These are phyloP conservation scores for Gossypium armourianum DNA, from an alignment of 441 rosid species.

Conservation along the genomic window DNA sequence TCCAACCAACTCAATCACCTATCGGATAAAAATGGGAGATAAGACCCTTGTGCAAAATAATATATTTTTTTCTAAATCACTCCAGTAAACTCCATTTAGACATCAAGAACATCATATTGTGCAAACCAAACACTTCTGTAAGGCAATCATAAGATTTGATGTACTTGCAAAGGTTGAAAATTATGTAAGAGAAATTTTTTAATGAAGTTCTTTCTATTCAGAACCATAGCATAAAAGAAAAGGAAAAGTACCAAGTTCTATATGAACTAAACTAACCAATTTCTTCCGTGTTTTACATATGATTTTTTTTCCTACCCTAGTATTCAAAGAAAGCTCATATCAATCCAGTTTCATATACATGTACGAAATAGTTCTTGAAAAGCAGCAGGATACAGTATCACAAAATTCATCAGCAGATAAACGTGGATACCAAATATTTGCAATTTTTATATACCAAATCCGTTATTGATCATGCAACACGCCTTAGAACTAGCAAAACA, in stretches of 20 bases:
- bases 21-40: background rate
- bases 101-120: background rate
- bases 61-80: background rate
- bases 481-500: too few relatives aligned
- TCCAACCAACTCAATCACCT: slow-evolving; percentile 19
- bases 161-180: background rate
- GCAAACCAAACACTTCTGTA: background rate
- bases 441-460: too few relatives aligned
- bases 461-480: too few relatives aligned
- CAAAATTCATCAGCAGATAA: too few relatives aligned
- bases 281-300: background rate
- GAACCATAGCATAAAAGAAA: background rate
- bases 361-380: background rate
- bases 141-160: background rate
- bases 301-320: background rate
- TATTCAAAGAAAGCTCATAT: background rate
- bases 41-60: slow-evolving; percentile 3
- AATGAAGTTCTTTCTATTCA: background rate
- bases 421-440: too few relatives aligned
- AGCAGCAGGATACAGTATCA: too few relatives aligned
- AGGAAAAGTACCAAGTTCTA: too few relatives aligned
- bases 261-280: background rate
- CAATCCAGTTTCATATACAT: background rate
- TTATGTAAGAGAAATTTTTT: background rate
- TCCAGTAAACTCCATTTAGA: background rate